Evolutionary conservation across 2,329 filamentous ascomycete genomes (phyloP).

Genomic region (Dactylellina drechsleri): DNA sequence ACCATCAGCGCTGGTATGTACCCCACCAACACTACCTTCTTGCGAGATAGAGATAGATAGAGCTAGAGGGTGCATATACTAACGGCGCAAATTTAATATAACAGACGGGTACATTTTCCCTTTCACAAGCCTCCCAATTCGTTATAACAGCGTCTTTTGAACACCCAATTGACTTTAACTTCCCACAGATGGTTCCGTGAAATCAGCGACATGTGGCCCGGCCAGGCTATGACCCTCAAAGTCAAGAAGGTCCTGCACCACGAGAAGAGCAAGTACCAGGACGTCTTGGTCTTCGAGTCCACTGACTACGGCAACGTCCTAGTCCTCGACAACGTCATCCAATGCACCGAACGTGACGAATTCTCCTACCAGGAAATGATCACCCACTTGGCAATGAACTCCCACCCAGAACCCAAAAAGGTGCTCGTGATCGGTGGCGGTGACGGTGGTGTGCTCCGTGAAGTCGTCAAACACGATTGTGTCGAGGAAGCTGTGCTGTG

Average conservation of each 20-base stretch:
- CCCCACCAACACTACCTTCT: constrained; percentile 2
- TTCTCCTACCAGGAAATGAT: constrained; percentile 99
- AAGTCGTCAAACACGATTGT: constrained; percentile 98
- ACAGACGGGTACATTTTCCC: constrained; percentile 40
- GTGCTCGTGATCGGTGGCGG: constrained; percentile 98
- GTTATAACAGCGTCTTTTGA: not conserved
- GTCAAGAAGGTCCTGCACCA: constrained; percentile 98
- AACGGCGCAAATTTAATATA: not conserved
- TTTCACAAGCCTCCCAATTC: not conserved
- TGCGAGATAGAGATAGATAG: not conserved
- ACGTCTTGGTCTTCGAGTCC: constrained; percentile 95
- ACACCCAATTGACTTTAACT: constrained; percentile 23
- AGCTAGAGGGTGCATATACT: not conserved
- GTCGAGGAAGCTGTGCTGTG: constrained; percentile 96
- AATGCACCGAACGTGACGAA: constrained; percentile 97
- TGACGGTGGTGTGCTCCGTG: constrained; percentile 95
- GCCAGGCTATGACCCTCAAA: constrained; percentile 97
- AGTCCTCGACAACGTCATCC: constrained; percentile 98
- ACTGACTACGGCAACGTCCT: constrained; percentile 96
- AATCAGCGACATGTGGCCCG: constrained; percentile 98
- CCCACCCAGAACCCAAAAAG: constrained; percentile 97
- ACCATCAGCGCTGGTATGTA: constrained; percentile 46
- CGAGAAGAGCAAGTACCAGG: constrained; percentile 99
- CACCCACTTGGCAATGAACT: constrained; percentile 96
- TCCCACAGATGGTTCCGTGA: constrained; percentile 84